These are phyloP conservation scores for Solanum pinnatisectum DNA, from an alignment of 257 asterid species.

Conservation along the genomic window DNA sequence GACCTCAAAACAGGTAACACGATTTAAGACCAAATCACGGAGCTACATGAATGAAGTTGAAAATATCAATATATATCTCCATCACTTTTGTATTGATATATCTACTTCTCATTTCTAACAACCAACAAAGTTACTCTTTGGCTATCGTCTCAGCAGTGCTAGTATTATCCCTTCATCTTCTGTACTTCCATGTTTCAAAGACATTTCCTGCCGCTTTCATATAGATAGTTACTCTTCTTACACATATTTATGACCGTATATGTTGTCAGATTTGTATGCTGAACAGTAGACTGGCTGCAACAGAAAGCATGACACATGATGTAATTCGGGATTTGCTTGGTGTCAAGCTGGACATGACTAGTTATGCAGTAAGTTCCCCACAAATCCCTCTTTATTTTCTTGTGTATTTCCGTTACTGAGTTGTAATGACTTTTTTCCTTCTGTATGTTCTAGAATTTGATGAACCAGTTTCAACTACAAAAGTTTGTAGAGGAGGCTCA, in stretches of 20 bases:
- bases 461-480: conserved; percentile 69
- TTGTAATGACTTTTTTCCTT: neutral
- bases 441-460: conserved; percentile 37
- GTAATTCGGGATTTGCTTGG: conserved; percentile 91
- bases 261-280: conserved; percentile 58
- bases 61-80: neutral
- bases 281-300: conserved; percentile 66
- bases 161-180: neutral
- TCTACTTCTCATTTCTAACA: neutral
- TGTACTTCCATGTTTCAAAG: neutral
- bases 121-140: neutral
- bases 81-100: neutral
- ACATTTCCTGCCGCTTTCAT: neutral
- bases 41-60: neutral
- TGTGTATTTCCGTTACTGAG: neutral
- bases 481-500: conserved; percentile 70
- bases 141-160: neutral
- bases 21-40: neutral
- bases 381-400: neutral
- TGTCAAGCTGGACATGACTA: conserved; percentile 77
- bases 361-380: conserved; percentile 57
- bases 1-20: neutral
- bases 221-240: neutral
- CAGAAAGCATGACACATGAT: conserved; percentile 95
- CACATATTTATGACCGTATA: neutral